Percentiles rank a stretch among this genome's conserved stretches.
phyloP scores from a whole-genome alignment of 2,329 filamentous ascomycete genomes.

The Trichoderma cornu-damae region DNA sequence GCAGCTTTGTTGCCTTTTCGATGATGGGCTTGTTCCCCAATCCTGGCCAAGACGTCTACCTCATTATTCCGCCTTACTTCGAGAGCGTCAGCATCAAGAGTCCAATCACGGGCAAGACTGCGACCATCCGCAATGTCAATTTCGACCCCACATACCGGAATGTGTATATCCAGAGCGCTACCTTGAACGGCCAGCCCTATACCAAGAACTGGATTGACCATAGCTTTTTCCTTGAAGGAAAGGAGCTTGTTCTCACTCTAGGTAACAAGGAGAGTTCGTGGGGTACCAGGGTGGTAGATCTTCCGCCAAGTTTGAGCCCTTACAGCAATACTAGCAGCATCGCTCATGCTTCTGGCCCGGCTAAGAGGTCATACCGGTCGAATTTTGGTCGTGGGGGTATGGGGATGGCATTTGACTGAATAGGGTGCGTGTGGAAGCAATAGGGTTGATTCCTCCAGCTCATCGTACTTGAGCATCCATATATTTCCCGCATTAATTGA shows the following conservation, averaged over 20 bases:
- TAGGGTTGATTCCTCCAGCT: background rate
- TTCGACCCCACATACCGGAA: slow-evolving; percentile 55
- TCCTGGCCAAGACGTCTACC: slow-evolving; percentile 63
- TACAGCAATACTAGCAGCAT: slow-evolving; percentile 28
- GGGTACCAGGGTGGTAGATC: slow-evolving; percentile 55
- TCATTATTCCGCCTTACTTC: slow-evolving; percentile 67
- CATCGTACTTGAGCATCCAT: too few relatives aligned
- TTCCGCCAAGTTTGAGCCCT: slow-evolving; percentile 54
- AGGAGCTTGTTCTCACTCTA: slow-evolving; percentile 57
- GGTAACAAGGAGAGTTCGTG: slow-evolving; percentile 58
- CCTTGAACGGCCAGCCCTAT: slow-evolving; percentile 55
- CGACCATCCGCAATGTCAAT: slow-evolving; percentile 54
- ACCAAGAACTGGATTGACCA: slow-evolving; percentile 64
- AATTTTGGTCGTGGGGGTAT: background rate
- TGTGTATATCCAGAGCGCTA: slow-evolving; percentile 63
- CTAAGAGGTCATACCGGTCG: background rate
- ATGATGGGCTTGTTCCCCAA: slow-evolving; percentile 70
- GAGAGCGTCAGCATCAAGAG: slow-evolving; percentile 53
- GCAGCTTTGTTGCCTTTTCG: slow-evolving; percentile 57
- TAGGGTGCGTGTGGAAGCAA: background rate
- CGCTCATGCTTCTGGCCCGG: background rate
- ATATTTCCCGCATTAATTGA: too few relatives aligned
- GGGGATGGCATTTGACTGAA: background rate
- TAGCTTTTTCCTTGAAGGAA: slow-evolving; percentile 61
- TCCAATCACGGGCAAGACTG: slow-evolving; percentile 53